Evolutionary conservation across 164 flowering plant species (phyloP).

Genomic region (Sextonia rubra): DNA sequence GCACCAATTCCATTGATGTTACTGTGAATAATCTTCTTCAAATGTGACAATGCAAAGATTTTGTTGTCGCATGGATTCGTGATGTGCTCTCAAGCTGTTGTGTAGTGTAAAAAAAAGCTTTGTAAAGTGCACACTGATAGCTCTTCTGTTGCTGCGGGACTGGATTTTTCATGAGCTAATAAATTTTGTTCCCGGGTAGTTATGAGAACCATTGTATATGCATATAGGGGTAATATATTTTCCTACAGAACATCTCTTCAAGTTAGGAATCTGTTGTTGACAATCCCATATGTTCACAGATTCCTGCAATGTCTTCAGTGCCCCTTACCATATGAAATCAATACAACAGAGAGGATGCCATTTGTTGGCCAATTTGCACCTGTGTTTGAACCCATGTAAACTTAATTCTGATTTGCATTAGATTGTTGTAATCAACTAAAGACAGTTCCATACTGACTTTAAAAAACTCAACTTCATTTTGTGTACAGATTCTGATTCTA

Average conservation of each 20-base stretch:
- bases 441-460: too few relatives aligned
- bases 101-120: slow-evolving; percentile 14
- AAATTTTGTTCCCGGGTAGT: not conserved
- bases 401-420: too few relatives aligned
- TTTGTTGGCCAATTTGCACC: not conserved
- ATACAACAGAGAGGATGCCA: not conserved
- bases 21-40: slow-evolving; percentile 98
- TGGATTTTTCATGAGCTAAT: not conserved
- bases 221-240: not conserved
- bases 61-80: not conserved
- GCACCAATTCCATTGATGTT: slow-evolving; percentile 70
- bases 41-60: slow-evolving; percentile 38
- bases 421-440: too few relatives aligned
- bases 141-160: slow-evolving; percentile 1
- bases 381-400: not conserved
- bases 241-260: not conserved
- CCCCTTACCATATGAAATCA: not conserved
- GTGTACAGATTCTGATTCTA: too few relatives aligned
- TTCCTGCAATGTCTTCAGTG: not conserved
- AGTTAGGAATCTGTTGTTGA: not conserved
- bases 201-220: slow-evolving; percentile 1
- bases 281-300: not conserved
- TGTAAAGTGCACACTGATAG: not conserved
- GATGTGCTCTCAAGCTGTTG: slow-evolving; percentile 1
- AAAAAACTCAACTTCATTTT: too few relatives aligned